These are phyloP conservation scores for Tolypocladium tropicale DNA, from an alignment of 2,329 filamentous ascomycete species.

Conservation along the genomic window DNA sequence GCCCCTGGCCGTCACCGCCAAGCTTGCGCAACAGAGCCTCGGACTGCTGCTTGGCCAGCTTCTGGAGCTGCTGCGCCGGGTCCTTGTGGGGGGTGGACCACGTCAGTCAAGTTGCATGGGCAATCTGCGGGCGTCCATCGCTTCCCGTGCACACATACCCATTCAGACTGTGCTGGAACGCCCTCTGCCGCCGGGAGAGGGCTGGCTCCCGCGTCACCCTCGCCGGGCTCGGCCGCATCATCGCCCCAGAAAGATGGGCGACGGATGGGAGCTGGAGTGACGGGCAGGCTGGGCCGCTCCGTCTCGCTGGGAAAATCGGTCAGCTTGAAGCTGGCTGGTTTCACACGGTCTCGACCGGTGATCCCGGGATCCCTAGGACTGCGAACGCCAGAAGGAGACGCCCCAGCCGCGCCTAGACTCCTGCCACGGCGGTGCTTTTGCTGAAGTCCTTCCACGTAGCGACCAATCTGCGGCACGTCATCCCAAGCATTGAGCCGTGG, in stretches of 20 bases:
- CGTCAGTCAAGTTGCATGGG: constrained; percentile 46
- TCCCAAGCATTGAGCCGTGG: constrained; percentile 87
- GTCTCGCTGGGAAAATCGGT: constrained; percentile 79
- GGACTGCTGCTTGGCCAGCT: constrained; percentile 57
- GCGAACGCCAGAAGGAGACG: not conserved
- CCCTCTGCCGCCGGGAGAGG: constrained; percentile 67
- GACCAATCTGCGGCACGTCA: constrained; percentile 75
- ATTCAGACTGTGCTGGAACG: constrained; percentile 79
- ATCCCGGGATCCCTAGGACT: not conserved
- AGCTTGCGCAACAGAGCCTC: constrained; percentile 48
- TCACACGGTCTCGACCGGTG: not conserved
- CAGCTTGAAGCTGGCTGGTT: constrained; percentile 47
- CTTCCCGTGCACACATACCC: constrained; percentile 69
- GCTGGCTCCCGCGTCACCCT: constrained; percentile 39
- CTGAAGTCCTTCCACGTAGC: constrained; percentile 71
- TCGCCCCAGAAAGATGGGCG: constrained; percentile 55
- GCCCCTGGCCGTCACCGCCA: constrained; percentile 20
- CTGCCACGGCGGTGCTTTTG: constrained; percentile 37
- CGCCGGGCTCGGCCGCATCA: constrained; percentile 23
- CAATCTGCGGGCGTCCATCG: constrained; percentile 40
- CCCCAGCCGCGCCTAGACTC: constrained; percentile 14
- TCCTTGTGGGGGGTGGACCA: constrained; percentile 47
- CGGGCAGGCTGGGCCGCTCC: constrained; percentile 80
- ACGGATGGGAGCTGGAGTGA: constrained; percentile 75
- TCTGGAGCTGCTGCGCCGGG: constrained; percentile 58